Evolutionary conservation across 129 eudicot genomes (phyloP).

Genomic region (Cynara cardunculus): DNA sequence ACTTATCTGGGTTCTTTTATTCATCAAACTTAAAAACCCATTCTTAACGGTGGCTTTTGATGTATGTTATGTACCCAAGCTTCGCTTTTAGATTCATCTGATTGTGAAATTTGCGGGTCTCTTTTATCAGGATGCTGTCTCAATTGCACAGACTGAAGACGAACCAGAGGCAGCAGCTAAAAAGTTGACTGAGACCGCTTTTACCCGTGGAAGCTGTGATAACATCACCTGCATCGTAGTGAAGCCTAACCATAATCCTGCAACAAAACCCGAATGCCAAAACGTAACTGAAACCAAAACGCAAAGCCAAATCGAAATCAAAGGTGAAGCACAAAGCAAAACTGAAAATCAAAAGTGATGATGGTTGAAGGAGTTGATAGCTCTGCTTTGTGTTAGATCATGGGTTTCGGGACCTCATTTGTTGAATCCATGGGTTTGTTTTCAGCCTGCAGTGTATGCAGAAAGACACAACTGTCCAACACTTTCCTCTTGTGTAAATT

Average conservation of each 20-base stretch:
- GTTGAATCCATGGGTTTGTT: constrained; percentile 36
- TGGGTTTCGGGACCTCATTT: constrained; percentile 3
- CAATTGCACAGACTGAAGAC: constrained; percentile 61
- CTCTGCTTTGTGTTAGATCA: not conserved
- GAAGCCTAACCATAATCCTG: constrained; percentile 46
- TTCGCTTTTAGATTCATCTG: not conserved
- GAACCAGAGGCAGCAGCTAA: constrained; percentile 72
- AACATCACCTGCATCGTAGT: constrained; percentile 89
- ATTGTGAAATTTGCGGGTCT: not conserved
- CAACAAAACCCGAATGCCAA: constrained; percentile 4
- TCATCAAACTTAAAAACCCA: not conserved
- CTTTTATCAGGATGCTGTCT: constrained; percentile 59
- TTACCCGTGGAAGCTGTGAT: constrained; percentile 73
- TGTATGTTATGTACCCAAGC: not conserved
- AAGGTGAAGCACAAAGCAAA: not conserved
- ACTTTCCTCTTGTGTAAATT: not conserved
- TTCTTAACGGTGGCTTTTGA: not conserved
- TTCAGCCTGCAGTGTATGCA: not conserved
- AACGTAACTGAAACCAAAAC: not conserved
- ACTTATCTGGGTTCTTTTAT: not conserved
- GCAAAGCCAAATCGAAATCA: not conserved
- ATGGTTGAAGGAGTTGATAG: not conserved
- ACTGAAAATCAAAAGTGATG: not conserved
- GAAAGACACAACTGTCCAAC: not conserved
- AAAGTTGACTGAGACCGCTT: constrained; percentile 77